These are phyloP conservation scores for Crithidia mellificae DNA, from an alignment of 208 protist species.

Conservation along the genomic window DNA sequence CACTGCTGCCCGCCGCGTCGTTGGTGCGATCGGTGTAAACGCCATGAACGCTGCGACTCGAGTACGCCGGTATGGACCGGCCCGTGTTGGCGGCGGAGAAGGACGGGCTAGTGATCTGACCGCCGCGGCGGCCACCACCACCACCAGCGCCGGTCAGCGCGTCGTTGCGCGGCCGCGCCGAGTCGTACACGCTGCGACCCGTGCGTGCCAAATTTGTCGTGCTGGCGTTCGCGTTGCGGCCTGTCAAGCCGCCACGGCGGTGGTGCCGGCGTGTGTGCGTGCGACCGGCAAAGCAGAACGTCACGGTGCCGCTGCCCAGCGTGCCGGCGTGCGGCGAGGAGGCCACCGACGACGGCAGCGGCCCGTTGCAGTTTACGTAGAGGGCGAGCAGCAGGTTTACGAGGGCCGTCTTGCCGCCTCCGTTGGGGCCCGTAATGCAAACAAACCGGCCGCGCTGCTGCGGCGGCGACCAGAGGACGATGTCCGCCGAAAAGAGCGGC, in stretches of 20 bases:
- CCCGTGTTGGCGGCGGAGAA: not conserved
- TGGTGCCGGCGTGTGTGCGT: constrained; percentile 11
- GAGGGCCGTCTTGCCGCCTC: constrained; percentile 66
- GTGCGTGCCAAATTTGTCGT: not conserved
- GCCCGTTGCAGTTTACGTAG: constrained; percentile 21
- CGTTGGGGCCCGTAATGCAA: constrained; percentile 59
- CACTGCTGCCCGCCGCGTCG: not conserved
- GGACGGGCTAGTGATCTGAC: not conserved
- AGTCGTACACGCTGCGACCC: not conserved
- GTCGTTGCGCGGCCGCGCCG: not conserved
- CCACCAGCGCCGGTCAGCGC: not conserved
- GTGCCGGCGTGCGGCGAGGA: constrained; percentile 13
- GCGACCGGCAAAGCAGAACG: constrained; percentile 22
- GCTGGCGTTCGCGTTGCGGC: constrained; percentile 1
- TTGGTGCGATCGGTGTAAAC: not conserved
- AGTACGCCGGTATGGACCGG: not conserved
- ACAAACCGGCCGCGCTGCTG: constrained; percentile 48
- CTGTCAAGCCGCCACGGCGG: constrained; percentile 13
- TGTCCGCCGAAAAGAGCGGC: constrained; percentile 23
- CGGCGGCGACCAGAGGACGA: constrained; percentile 24
- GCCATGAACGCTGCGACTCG: not conserved
- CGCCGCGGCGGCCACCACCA: not conserved
- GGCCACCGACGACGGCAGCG: not conserved
- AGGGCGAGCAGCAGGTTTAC: constrained; percentile 59
- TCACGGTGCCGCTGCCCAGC: constrained; percentile 12